Conservation (phyloP, 768 basidiomycete genomes). For the Boletellus sp. region DNA sequence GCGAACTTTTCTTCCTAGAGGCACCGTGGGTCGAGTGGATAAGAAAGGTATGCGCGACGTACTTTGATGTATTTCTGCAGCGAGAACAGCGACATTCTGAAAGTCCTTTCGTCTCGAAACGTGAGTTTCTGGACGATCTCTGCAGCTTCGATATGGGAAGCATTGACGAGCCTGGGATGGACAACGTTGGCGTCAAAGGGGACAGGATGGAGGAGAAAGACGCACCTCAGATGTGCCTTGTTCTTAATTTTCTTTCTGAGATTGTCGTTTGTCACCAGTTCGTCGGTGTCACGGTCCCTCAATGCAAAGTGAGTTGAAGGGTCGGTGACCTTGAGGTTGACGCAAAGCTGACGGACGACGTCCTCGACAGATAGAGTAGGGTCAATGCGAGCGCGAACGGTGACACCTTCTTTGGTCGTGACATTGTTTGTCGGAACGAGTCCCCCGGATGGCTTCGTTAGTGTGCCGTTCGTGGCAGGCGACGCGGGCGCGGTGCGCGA, state of each 20-base stretch:
- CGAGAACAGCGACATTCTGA: constrained; percentile 69
- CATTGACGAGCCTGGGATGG: constrained; percentile 62
- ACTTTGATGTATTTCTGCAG: constrained; percentile 80
- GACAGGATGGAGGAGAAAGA: constrained; percentile 1
- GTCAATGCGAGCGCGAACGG: constrained; percentile 82
- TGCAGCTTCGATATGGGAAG: constrained; percentile 74
- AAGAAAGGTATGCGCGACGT: constrained; percentile 18
- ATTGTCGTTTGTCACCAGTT: constrained; percentile 85
- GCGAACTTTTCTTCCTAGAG: constrained; percentile 80
- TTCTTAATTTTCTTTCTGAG: constrained; percentile 75
- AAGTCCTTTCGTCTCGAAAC: constrained; percentile 52
- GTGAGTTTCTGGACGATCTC: constrained; percentile 71
- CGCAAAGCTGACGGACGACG: constrained; percentile 78
- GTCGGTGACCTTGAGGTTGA: constrained; percentile 76
- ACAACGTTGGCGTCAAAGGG: neutral
- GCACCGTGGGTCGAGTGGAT: neutral
- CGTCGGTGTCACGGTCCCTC: constrained; percentile 72
- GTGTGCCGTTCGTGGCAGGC: constrained; percentile 33
- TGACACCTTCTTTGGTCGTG: constrained; percentile 67
- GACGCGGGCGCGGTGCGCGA: constrained; percentile 26
- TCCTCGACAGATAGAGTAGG: constrained; percentile 80
- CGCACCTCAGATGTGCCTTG: constrained; percentile 76
- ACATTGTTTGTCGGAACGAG: constrained; percentile 84
- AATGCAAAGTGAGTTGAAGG: constrained; percentile 70
- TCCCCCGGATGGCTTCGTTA: constrained; percentile 38